These are phyloP conservation scores for Phialophora verrucosa DNA, from an alignment of 2,329 filamentous ascomycete genomes.

Conservation along the genomic window DNA sequence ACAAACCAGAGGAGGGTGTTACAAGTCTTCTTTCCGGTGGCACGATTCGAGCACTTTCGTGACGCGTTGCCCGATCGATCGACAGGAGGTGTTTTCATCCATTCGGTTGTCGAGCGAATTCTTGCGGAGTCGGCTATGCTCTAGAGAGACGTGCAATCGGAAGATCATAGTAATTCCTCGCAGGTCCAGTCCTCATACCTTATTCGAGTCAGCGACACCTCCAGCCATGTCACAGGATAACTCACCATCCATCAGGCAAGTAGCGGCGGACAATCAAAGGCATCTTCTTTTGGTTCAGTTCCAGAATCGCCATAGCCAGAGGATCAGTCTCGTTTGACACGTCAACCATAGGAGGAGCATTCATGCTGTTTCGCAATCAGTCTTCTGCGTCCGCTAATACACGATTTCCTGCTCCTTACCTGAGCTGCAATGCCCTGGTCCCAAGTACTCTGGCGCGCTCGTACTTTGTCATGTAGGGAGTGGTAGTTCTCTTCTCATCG, in stretches of 20 bases:
- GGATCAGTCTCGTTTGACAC: slow-evolving; percentile 97
- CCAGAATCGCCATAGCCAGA: slow-evolving; percentile 95
- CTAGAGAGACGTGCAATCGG: neutral
- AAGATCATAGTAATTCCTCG: slow-evolving; percentile 76
- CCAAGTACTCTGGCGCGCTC: slow-evolving; percentile 92
- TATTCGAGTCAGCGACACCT: slow-evolving; percentile 36
- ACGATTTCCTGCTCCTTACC: slow-evolving; percentile 56
- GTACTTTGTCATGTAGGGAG: slow-evolving; percentile 99
- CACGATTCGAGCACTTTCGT: neutral
- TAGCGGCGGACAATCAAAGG: slow-evolving; percentile 93
- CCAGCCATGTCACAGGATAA: slow-evolving; percentile 38
- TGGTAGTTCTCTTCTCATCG: slow-evolving; percentile 85
- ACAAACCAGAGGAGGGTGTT: neutral
- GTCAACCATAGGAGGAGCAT: slow-evolving; percentile 94
- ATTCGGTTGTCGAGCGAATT: neutral
- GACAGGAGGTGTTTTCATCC: neutral
- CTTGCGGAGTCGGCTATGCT: neutral
- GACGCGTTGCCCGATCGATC: neutral
- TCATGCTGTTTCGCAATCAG: slow-evolving; percentile 70
- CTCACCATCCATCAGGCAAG: slow-evolving; percentile 93
- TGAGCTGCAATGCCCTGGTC: slow-evolving; percentile 93
- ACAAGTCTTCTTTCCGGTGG: neutral
- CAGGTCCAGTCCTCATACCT: slow-evolving; percentile 99
- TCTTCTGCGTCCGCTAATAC: neutral
- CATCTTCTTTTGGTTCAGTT: slow-evolving; percentile 98